phyloP scores from a whole-genome alignment of 2,329 filamentous ascomycete species.

The Colletotrichum simmondsii region DNA sequence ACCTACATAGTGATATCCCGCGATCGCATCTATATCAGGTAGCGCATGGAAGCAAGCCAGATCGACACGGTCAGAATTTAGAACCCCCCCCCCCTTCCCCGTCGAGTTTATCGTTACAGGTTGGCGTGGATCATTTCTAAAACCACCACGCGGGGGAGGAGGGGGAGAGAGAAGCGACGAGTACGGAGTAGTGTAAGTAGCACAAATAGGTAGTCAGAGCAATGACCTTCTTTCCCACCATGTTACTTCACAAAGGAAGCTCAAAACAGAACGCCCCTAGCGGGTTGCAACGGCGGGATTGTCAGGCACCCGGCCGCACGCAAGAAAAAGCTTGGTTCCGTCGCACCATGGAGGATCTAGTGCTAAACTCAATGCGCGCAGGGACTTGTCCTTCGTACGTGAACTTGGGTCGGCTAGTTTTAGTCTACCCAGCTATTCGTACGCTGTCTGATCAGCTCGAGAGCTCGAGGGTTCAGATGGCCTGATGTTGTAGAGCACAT shows the following conservation, averaged over 20 bases:
- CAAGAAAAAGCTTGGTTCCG: not conserved
- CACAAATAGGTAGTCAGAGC: not conserved
- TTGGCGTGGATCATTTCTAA: slow-evolving; percentile 4
- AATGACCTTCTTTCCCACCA: not conserved
- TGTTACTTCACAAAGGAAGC: not conserved
- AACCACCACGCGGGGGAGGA: slow-evolving; percentile 12
- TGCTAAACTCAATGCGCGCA: slow-evolving; percentile 6
- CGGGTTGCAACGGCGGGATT: not conserved
- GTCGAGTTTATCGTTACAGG: slow-evolving; percentile 7
- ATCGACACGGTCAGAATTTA: not conserved
- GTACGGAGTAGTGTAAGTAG: too few relatives aligned
- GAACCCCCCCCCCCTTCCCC: not conserved
- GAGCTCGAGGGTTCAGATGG: slow-evolving; percentile 1
- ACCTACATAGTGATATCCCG: not conserved
- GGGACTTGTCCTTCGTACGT: not conserved
- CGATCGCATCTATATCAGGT: not conserved
- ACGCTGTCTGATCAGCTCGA: not conserved
- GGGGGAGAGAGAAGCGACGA: too few relatives aligned
- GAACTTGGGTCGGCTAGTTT: not conserved
- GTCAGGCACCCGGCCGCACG: slow-evolving; percentile 1
- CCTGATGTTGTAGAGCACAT: not conserved
- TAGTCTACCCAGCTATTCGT: not conserved
- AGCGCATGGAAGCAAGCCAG: not conserved
- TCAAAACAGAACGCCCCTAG: not conserved
- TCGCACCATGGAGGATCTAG: slow-evolving; percentile 22